Conservation (phyloP, 352 stramenopile species). For the Pythium aquatile region DNA sequence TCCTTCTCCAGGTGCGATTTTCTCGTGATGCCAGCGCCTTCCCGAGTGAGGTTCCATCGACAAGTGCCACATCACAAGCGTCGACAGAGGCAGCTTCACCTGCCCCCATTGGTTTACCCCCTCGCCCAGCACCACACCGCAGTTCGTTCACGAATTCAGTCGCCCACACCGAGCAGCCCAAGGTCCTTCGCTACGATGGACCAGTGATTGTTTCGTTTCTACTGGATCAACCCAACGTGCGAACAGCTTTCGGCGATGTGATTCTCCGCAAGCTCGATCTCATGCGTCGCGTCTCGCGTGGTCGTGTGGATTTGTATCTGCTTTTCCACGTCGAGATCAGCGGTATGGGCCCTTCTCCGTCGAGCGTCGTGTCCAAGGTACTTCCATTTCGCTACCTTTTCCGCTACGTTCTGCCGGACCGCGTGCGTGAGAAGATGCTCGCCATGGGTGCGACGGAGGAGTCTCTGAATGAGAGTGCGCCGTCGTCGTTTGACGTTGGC, state of each 20-base stretch:
- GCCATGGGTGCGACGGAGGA: slow-evolving; percentile 68
- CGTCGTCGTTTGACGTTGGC: slow-evolving; percentile 62
- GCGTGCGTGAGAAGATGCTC: slow-evolving; percentile 58
- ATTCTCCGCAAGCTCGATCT: slow-evolving; percentile 84
- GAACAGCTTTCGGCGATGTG: slow-evolving; percentile 77
- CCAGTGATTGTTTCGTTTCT: slow-evolving; percentile 66
- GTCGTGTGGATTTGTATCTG: slow-evolving; percentile 66
- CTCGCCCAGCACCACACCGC: slow-evolving; percentile 6
- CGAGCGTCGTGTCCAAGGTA: slow-evolving; percentile 41
- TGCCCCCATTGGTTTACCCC: slow-evolving; percentile 11
- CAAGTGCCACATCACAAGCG: not conserved
- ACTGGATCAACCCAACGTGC: slow-evolving; percentile 56
- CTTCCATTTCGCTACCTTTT: slow-evolving; percentile 75
- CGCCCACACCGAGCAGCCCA: slow-evolving; percentile 26
- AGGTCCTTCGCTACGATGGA: slow-evolving; percentile 68
- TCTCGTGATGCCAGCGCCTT: slow-evolving; percentile 52
- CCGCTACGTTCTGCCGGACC: slow-evolving; percentile 64
- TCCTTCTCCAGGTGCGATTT: slow-evolving; percentile 58
- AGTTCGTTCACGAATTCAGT: slow-evolving; percentile 23
- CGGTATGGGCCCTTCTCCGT: slow-evolving; percentile 23
- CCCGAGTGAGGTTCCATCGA: slow-evolving; percentile 30
- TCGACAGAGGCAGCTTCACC: not conserved
- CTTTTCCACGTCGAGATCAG: slow-evolving; percentile 74
- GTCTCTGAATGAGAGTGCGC: slow-evolving; percentile 62
- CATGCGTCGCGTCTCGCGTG: slow-evolving; percentile 49